These are phyloP conservation scores for Leccinum truebloodii DNA, from an alignment of 768 basidiomycete genomes.

Conservation along the genomic window DNA sequence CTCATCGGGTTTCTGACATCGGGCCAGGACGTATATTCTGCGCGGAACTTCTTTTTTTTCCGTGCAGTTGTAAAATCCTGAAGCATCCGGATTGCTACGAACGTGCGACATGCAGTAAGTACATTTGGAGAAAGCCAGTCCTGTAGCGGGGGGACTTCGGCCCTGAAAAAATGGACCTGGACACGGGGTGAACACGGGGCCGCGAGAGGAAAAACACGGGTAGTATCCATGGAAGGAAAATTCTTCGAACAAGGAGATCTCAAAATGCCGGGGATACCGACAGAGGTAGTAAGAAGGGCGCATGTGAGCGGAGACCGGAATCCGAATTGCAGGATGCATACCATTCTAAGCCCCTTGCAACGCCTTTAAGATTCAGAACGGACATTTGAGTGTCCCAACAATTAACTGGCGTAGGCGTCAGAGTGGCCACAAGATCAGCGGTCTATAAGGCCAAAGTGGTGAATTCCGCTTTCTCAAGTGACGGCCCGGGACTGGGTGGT, in stretches of 20 bases:
- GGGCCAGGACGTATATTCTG: background rate
- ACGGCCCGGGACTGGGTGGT: background rate
- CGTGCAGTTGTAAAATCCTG: background rate
- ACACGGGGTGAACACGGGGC: background rate
- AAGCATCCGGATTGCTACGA: background rate
- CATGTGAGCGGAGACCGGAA: background rate
- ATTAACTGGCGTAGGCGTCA: background rate
- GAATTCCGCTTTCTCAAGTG: slow-evolving; percentile 5
- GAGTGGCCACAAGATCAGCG: slow-evolving; percentile 11
- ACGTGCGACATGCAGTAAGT: slow-evolving; percentile 2
- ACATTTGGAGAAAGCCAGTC: background rate
- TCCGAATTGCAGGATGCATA: background rate
- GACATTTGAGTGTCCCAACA: background rate
- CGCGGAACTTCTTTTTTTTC: slow-evolving; percentile 5
- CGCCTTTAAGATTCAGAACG: background rate
- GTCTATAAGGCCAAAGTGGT: background rate
- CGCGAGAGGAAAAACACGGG: background rate
- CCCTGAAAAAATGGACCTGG: background rate
- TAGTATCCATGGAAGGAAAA: background rate
- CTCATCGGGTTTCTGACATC: background rate
- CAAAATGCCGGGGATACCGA: background rate
- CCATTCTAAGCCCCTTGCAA: background rate
- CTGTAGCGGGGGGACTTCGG: background rate
- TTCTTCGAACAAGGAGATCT: background rate
- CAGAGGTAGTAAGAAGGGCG: background rate